phyloP scores from a whole-genome alignment of 306 rosid genomes.

The Gastrolobium villosum region DNA sequence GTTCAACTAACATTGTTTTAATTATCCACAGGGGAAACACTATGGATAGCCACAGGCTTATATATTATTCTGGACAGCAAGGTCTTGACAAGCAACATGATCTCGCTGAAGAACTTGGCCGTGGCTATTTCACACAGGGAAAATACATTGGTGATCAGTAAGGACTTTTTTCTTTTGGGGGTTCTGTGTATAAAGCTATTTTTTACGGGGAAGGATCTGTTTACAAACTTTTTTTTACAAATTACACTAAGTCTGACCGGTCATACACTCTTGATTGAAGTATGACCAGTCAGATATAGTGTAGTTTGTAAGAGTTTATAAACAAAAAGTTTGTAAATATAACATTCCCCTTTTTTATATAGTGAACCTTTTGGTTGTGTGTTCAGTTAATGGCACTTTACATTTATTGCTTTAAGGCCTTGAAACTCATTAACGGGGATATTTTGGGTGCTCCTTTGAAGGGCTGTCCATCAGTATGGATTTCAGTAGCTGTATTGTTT shows the following conservation, averaged over 20 bases:
- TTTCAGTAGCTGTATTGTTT: constrained; percentile 12
- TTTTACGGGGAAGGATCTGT: no score
- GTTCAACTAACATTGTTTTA: constrained; percentile 36
- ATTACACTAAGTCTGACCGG: no score
- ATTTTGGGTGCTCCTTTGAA: not conserved
- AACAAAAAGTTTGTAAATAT: no score
- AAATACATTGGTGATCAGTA: constrained; percentile 90
- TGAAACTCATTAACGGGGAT: constrained; percentile 3
- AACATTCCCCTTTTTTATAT: no score
- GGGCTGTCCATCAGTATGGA: constrained; percentile 3
- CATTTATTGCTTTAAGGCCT: constrained; percentile 2
- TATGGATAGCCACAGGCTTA: constrained; percentile 90
- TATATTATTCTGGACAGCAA: constrained; percentile 77
- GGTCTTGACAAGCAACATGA: constrained; percentile 79
- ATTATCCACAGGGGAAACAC: constrained; percentile 86
- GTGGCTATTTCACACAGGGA: constrained; percentile 88
- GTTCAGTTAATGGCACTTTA: not conserved
- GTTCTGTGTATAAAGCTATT: not conserved
- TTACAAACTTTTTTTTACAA: no score
- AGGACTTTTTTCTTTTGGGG: constrained; percentile 6
- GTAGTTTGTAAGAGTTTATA: no score
- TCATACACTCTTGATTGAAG: no score
- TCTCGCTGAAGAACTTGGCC: constrained; percentile 79
- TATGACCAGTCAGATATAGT: no score
- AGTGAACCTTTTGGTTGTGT: not conserved